These are phyloP conservation scores for Exophiala oligosperma DNA, from an alignment of 2,329 filamentous ascomycete species.

Conservation along the genomic window DNA sequence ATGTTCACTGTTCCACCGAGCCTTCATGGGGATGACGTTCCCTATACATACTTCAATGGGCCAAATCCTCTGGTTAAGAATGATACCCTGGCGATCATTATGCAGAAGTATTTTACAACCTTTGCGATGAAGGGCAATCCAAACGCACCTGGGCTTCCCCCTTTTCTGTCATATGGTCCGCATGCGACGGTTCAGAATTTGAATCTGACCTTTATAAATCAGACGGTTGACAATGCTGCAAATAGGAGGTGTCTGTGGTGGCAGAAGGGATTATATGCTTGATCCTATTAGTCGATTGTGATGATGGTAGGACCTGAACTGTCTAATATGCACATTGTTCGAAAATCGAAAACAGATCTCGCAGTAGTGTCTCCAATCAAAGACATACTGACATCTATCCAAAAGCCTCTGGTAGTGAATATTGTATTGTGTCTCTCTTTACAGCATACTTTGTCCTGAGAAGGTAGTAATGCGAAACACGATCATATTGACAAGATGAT, in stretches of 20 bases:
- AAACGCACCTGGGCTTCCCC: slow-evolving; percentile 37
- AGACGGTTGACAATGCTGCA: slow-evolving; percentile 46
- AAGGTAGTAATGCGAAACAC: too few relatives aligned
- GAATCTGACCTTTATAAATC: slow-evolving; percentile 43
- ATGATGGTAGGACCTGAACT: too few relatives aligned
- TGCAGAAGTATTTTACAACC: slow-evolving; percentile 36
- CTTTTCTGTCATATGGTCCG: slow-evolving; percentile 49
- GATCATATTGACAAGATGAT: too few relatives aligned
- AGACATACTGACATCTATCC: too few relatives aligned
- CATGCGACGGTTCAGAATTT: slow-evolving; percentile 47
- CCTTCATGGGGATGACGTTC: slow-evolving; percentile 53
- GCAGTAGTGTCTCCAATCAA: too few relatives aligned
- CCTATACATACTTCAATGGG: slow-evolving; percentile 53
- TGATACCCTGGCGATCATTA: slow-evolving; percentile 3
- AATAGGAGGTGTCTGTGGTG: slow-evolving; percentile 54
- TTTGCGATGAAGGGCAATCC: slow-evolving; percentile 38
- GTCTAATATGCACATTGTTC: too few relatives aligned
- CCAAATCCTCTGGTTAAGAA: slow-evolving; percentile 31
- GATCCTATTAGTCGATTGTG: background rate
- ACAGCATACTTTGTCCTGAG: too few relatives aligned
- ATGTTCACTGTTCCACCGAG: slow-evolving; percentile 54
- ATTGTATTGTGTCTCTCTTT: too few relatives aligned
- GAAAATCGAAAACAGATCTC: too few relatives aligned
- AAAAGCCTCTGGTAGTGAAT: too few relatives aligned
- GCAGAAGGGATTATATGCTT: slow-evolving; percentile 50